These are phyloP conservation scores for Colletotrichum agaves DNA, from an alignment of 2,329 filamentous ascomycete species.

Conservation along the genomic window DNA sequence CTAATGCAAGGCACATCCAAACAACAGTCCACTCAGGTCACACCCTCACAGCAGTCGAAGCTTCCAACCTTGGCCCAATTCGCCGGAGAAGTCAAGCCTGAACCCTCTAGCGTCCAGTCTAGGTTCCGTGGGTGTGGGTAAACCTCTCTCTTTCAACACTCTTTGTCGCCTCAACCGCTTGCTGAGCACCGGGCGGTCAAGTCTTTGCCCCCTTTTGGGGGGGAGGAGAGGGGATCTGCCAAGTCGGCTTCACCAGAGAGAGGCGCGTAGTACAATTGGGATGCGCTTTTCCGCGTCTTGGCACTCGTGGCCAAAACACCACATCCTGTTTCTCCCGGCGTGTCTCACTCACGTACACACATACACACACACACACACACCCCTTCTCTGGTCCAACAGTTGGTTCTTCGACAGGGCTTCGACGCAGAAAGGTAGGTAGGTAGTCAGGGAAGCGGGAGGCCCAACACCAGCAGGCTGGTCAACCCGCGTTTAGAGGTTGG, in stretches of 20 bases:
- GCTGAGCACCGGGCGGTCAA: slow-evolving; percentile 18
- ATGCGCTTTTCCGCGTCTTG: slow-evolving; percentile 26
- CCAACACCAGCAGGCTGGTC: too few relatives aligned
- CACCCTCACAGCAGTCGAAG: background rate
- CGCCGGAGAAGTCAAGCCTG: background rate
- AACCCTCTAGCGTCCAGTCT: background rate
- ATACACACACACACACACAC: slow-evolving; percentile 6
- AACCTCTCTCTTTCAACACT: background rate
- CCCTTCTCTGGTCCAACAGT: background rate
- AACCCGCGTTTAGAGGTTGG: too few relatives aligned
- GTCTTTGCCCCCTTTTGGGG: background rate
- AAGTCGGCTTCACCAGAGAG: slow-evolving; percentile 2
- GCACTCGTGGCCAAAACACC: slow-evolving; percentile 25
- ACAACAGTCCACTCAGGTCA: slow-evolving; percentile 23
- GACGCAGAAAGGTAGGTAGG: background rate
- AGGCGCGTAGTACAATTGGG: slow-evolving; percentile 16
- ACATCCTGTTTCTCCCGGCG: slow-evolving; percentile 22
- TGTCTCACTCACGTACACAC: background rate
- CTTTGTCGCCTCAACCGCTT: slow-evolving; percentile 27
- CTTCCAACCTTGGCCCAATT: background rate
- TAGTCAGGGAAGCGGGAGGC: too few relatives aligned
- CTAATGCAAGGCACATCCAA: slow-evolving; percentile 38
- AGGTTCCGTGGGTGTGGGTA: background rate
- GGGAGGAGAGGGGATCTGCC: background rate
- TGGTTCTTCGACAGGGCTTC: background rate